Base-by-base conservation (phyloP, 768 basidiomycete genomes). In the Phaffia australis region DNA sequence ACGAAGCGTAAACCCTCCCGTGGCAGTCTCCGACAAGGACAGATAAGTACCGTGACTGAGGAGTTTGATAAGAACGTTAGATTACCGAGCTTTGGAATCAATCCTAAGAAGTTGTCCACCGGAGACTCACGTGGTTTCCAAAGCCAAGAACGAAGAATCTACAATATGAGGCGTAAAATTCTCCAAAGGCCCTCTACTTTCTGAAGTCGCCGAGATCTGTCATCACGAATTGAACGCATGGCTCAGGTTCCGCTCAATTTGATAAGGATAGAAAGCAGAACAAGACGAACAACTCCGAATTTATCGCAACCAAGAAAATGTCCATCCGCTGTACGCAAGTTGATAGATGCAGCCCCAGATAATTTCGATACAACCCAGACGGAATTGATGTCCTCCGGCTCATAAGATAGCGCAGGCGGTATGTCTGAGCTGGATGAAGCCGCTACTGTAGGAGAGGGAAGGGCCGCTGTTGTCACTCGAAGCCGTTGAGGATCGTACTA, bases 351-450 rank as follows among this genome's bases (percentile, higher is more conserved):
- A 23, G 90, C 84, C 46, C 90, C 90, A 50, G 89, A 87, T 25
- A 93, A 82, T 56, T 88, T 85, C 32, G 90, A 92, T 27, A 81
- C 83, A 18, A 94, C 91, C 90, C 90, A 94, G 16, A 94, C 90
- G 73, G 93, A 89, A 23, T 86, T 79, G 42, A 92, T 87, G 68
- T 93, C 89, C 0, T 82, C 82, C 4, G 91, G 91, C 14, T 80
- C 69, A 19, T 66, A 64, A 18, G 67, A 19, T 11, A 69, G 57
- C 5, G 62, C 67, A 25, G 67, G 66, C 5, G 55, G 18, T 2
- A 46, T 46, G 23, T 23, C 18, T 1, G 62, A 60, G 0, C 57
- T 47, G 32, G 66, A 67, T 47, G 46, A 11, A 11, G 23, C 11
- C 23, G 60, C 29, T 7, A 59, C 32, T 11, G 58, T 29, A 7